Evolutionary conservation across 139 green algal species (phyloP).

Genomic region (Micractinium conductrix): DNA sequence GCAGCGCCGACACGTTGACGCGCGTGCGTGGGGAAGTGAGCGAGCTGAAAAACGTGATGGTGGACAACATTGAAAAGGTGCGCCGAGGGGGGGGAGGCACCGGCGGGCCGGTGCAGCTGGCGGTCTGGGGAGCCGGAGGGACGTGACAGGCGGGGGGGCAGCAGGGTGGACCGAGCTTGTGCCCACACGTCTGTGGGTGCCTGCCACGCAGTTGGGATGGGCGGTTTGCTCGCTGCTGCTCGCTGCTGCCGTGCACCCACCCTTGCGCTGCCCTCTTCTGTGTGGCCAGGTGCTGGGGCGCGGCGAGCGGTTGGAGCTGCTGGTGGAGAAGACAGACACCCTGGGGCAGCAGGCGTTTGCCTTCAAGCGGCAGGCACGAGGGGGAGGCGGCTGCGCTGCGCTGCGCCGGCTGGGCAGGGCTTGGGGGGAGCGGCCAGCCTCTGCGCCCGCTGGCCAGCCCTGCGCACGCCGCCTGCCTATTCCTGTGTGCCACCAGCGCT

Average conservation of each 20-base stretch:
- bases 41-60: conserved; percentile 90
- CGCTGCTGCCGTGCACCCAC: neutral
- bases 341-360: conserved; percentile 74
- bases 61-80: conserved; percentile 91
- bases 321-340: conserved; percentile 94
- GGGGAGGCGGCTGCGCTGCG: too few relatives aligned
- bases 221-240: neutral
- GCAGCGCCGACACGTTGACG: conserved; percentile 17
- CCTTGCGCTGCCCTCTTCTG: neutral
- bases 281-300: conserved; percentile 84
- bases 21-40: conserved; percentile 74
- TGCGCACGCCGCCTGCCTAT: too few relatives aligned
- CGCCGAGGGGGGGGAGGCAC: too few relatives aligned
- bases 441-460: too few relatives aligned
- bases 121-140: too few relatives aligned
- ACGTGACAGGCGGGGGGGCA: too few relatives aligned
- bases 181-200: too few relatives aligned
- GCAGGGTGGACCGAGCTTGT: too few relatives aligned
- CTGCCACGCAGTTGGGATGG: too few relatives aligned
- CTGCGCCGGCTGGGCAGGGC: too few relatives aligned
- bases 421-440: too few relatives aligned
- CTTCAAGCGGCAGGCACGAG: conserved; percentile 78
- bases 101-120: too few relatives aligned
- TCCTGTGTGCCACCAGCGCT: neutral
- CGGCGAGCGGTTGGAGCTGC: conserved; percentile 93